These are phyloP conservation scores for Erucastrum elatum DNA, from an alignment of 345 rosid genomes.

Conservation along the genomic window DNA sequence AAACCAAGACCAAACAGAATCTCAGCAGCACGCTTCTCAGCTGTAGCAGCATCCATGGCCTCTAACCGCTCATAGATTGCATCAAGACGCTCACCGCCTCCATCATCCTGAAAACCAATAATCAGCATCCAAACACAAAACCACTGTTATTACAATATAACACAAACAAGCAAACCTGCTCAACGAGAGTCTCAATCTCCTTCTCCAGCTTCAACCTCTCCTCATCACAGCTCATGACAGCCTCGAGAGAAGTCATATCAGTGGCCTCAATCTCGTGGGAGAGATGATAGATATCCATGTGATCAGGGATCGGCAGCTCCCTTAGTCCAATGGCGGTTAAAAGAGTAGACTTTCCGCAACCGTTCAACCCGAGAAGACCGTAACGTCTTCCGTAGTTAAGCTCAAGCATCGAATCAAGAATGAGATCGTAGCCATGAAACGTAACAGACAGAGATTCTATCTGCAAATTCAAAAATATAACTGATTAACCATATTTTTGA, in stretches of 20 bases:
- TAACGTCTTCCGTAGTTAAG: conserved; percentile 99
- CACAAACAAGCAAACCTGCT: conserved; percentile 49
- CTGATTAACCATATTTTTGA: too few relatives aligned
- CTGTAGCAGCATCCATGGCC: conserved; percentile 92
- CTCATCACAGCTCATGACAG: conserved; percentile 89
- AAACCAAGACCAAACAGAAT: conserved; percentile 96
- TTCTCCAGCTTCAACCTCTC: conserved; percentile 88
- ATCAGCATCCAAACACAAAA: background rate
- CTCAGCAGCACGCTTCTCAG: conserved; percentile 98
- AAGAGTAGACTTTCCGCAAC: conserved; percentile 97
- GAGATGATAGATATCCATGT: conserved; percentile 92
- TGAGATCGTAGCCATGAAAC: conserved; percentile 95
- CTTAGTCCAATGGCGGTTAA: conserved; percentile 81
- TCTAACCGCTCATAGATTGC: conserved; percentile 89
- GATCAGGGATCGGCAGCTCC: conserved; percentile 94
- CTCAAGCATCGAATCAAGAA: conserved; percentile 90
- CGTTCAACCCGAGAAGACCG: conserved; percentile 94
- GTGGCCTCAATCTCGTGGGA: conserved; percentile 90
- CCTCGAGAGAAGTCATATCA: conserved; percentile 88
- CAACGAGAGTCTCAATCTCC: conserved; percentile 76
- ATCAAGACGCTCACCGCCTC: conserved; percentile 94
- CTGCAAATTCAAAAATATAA: conserved; percentile 35
- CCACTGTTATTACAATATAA: background rate
- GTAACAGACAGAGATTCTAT: conserved; percentile 96
- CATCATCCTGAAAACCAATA: conserved; percentile 61